Evolutionary conservation across 2,329 filamentous ascomycete genomes (phyloP), one percentile per base, ranked within the genome.

Genomic region (Cladosporium halotolerans): DNA sequence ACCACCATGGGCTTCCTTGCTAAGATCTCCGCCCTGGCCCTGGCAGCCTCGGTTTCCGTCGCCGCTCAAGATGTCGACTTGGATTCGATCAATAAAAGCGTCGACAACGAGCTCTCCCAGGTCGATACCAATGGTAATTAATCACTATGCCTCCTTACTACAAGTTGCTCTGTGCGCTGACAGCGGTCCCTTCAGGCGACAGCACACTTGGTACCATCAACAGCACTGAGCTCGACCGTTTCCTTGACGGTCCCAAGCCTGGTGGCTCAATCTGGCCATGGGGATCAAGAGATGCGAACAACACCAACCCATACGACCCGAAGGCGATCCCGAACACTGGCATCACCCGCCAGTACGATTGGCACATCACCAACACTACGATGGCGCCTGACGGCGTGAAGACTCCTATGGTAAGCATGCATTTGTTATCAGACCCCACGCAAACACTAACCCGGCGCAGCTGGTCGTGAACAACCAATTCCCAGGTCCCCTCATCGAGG

Each of bases 401-500:
- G 40, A 52, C 45, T 13, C 28, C 44, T 10, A 43, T 55, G 47
- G 28, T 62, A 9, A 16, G 49, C 57, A n/a, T 3, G 9, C 18
- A 14, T 14, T 14, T 9, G n/a, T 14, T 8, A n/a, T 5, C 48
- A 56, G 52, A 32, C 52, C 47, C 39, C 23, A 56, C 50, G 42
- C 58, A 3, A 55, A 55, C 11, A 52, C 57, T 32, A 14, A 54
- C 50, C 19, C 19, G 19, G 5, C 23, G 14, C 55, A 60, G 45
- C 57, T 68, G 10, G 60, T 68, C 4, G 63, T 64, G 18, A 68
- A 69, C 52, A 62, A 62, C 14, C 60, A 66, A 18, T 68, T 64
- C 41, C 67, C 66, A 4, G 66, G 66, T 5, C 66, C 66, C n/a
- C 43, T 62, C 4, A 66, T 69, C 32, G 67, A 69, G 53, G 66